Conservation (phyloP, 306 rosid genomes). For the Vicia faba region DNA sequence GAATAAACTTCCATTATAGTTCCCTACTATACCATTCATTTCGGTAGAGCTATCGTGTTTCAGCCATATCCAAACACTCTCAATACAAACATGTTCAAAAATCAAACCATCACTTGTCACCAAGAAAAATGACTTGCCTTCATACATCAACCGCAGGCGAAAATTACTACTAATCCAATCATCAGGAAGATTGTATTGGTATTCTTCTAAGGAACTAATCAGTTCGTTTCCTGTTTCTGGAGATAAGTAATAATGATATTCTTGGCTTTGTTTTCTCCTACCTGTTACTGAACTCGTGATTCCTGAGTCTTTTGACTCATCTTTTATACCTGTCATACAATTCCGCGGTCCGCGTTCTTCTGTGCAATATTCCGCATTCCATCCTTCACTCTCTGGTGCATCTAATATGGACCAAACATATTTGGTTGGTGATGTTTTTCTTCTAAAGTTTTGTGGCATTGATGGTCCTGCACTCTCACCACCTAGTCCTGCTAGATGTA, state of each 20-base stretch:
- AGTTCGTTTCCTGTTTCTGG: slow-evolving; percentile 35
- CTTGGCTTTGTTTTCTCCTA: slow-evolving; percentile 68
- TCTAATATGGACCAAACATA: slow-evolving; percentile 84
- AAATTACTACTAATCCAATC: slow-evolving; percentile 66
- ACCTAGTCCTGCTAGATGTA: slow-evolving; percentile 73
- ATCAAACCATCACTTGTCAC: slow-evolving; percentile 68
- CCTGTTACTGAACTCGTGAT: slow-evolving; percentile 47
- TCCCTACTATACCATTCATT: slow-evolving; percentile 77
- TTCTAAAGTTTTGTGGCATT: slow-evolving; percentile 47
- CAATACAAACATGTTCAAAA: slow-evolving; percentile 73
- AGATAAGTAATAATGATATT: slow-evolving; percentile 58
- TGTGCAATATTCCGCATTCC: slow-evolving; percentile 92
- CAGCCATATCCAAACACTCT: slow-evolving; percentile 84
- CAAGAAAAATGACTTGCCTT: slow-evolving; percentile 75
- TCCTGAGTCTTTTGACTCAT: slow-evolving; percentile 62
- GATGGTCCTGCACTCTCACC: slow-evolving; percentile 80
- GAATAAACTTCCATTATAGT: slow-evolving; percentile 81
- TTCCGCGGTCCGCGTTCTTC: slow-evolving; percentile 81
- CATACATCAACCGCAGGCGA: slow-evolving; percentile 72
- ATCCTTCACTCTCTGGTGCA: slow-evolving; percentile 90
- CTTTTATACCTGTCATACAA: slow-evolving; percentile 70
- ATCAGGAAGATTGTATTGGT: slow-evolving; percentile 43
- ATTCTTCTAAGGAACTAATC: slow-evolving; percentile 48
- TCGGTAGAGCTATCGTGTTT: slow-evolving; percentile 75
- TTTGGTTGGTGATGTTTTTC: slow-evolving; percentile 48